Conservation (phyloP, 805 yeast genomes). For the Pichia occidentalis region DNA sequence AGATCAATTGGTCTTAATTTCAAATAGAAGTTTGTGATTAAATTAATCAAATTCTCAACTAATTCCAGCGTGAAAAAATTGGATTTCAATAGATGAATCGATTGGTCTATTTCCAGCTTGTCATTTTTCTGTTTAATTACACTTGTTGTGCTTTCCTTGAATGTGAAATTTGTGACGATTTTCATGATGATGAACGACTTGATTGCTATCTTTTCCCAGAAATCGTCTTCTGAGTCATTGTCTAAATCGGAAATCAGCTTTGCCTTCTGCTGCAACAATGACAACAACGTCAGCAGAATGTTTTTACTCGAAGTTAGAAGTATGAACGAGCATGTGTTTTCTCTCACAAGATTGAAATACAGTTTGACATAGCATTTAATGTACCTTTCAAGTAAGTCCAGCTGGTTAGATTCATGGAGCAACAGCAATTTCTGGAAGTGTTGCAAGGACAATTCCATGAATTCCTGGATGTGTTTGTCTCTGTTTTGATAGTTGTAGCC, state of each 20-base stretch:
- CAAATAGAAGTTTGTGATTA: constrained; percentile 68
- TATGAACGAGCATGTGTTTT: constrained; percentile 64
- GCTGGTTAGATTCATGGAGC: constrained; percentile 43
- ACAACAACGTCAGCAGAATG: constrained; percentile 54
- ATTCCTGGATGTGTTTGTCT: constrained; percentile 49
- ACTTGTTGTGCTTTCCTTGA: constrained; percentile 58
- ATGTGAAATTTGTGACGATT: constrained; percentile 52
- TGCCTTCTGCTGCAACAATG: constrained; percentile 59
- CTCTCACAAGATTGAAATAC: constrained; percentile 50
- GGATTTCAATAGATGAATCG: constrained; percentile 45
- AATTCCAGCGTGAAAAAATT: constrained; percentile 55
- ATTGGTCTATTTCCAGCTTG: constrained; percentile 52
- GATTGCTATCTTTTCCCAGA: constrained; percentile 73
- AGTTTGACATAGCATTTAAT: constrained; percentile 72
- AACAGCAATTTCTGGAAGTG: constrained; percentile 55
- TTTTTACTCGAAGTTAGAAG: constrained; percentile 58
- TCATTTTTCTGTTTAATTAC: constrained; percentile 56
- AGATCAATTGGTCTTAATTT: constrained; percentile 68
- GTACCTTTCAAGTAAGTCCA: constrained; percentile 57
- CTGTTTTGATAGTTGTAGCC: constrained; percentile 70
- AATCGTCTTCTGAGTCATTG: constrained; percentile 37
- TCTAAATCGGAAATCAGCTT: constrained; percentile 45
- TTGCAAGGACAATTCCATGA: constrained; percentile 46
- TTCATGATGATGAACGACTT: constrained; percentile 61
- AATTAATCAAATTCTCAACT: constrained; percentile 52